phyloP scores from a whole-genome alignment of 805 yeast genomes.

The Starmerella cellae region DNA sequence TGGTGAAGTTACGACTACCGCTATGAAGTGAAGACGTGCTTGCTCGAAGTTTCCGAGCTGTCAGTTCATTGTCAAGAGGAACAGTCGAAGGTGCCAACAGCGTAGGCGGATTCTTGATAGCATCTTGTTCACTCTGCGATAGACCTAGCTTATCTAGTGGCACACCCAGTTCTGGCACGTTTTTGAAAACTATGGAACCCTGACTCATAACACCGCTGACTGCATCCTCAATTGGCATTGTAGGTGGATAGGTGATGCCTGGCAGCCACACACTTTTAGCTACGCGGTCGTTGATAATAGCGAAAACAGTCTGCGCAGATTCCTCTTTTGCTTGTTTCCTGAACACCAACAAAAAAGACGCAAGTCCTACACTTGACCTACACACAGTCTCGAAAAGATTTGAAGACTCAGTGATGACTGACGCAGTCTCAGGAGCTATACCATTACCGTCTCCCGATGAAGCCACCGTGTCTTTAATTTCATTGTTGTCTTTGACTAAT shows the following conservation, averaged over 20 bases:
- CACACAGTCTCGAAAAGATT: background rate
- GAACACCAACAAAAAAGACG: constrained; percentile 12
- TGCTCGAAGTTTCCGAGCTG: background rate
- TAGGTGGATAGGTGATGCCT: constrained; percentile 18
- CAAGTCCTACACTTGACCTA: constrained; percentile 5
- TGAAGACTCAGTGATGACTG: background rate
- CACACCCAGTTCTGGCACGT: background rate
- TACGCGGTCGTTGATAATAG: constrained; percentile 13
- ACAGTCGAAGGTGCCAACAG: background rate
- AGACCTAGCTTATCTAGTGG: constrained; percentile 3
- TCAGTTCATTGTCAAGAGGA: background rate
- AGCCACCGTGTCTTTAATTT: background rate
- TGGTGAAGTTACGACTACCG: background rate
- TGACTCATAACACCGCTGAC: background rate
- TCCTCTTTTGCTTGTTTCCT: constrained; percentile 3
- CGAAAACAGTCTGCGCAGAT: constrained; percentile 9
- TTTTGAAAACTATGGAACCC: background rate
- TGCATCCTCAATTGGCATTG: constrained; percentile 11
- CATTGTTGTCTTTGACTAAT: background rate
- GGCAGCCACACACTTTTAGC: constrained; percentile 17
- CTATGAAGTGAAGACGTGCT: background rate
- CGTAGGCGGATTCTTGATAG: background rate
- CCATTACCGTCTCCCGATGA: background rate
- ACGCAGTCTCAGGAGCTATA: no score
- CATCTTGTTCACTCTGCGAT: constrained; percentile 6